These are phyloP conservation scores for Eragrostis curvula DNA, from an alignment of 176 grass and related monocot genomes.

Conservation along the genomic window DNA sequence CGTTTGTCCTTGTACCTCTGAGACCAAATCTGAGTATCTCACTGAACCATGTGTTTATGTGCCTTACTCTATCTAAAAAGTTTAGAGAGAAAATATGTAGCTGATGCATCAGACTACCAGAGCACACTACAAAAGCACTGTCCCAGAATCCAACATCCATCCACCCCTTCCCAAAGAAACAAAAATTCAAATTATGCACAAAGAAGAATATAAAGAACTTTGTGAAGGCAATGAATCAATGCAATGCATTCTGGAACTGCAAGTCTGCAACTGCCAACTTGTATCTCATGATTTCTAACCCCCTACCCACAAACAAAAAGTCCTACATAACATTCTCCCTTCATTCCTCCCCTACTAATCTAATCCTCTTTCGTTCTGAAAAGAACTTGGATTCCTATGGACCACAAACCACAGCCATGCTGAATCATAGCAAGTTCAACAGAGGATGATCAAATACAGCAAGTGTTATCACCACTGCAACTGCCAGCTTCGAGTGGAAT, in stretches of 20 bases:
- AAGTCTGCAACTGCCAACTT: conserved; percentile 4
- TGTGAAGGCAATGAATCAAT: conserved; percentile 6
- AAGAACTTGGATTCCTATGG: conserved; percentile 34
- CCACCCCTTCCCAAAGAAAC: background rate
- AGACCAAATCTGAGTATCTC: background rate
- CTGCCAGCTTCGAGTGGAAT: conserved; percentile 36
- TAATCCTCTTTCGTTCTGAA: conserved; percentile 35
- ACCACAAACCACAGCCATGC: conserved; percentile 26
- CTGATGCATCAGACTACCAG: background rate
- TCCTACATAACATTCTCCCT: conserved; percentile 24
- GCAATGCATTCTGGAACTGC: conserved; percentile 5
- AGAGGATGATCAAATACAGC: conserved; percentile 22
- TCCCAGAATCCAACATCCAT: background rate
- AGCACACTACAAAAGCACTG: background rate
- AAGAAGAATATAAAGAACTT: conserved; percentile 28
- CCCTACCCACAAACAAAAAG: conserved; percentile 42
- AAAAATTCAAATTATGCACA: background rate
- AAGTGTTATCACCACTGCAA: conserved; percentile 43
- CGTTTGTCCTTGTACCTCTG: background rate
- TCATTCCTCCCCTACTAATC: conserved; percentile 20
- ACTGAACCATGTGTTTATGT: background rate
- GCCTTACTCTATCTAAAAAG: background rate
- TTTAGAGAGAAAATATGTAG: background rate
- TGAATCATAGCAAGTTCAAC: conserved; percentile 16
- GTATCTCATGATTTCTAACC: conserved; percentile 17